Base-by-base conservation (phyloP, 129 eudicot species). In the Logfia minima region DNA sequence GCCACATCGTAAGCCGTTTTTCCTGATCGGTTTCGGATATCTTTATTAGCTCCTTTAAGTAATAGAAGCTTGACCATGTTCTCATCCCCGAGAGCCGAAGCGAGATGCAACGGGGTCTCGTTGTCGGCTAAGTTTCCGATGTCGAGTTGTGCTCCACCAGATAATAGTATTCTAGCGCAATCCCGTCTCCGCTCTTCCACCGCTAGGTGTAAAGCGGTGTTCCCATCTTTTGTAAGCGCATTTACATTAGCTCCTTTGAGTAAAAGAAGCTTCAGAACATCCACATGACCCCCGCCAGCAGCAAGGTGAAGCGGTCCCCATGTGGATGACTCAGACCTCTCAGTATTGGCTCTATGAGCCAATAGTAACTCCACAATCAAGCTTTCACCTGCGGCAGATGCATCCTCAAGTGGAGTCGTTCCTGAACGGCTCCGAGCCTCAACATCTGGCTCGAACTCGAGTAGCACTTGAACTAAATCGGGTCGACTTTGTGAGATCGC, bases 1-100 rank as follows among this genome's bases (percentile, higher is more conserved):
- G 97, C 97, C 9, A 91, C 76, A 32, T 88, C 97, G 6, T 91
- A 89, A 0, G 92, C 94, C 0, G 97, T 91, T 70, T 91, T 91
- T 0, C 97, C 89, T 0, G 39, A 61, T 18, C 68, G 66, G 86
- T 87, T 89, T 6, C 87, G 80, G n/a, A 92, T 82, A 66, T 87
- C 92, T 70, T 92, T 92, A 75, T 89, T 85, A 35, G 89, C 89
- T 8, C 97, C 97, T 52, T 87, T 92, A 70, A 80, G 89, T 17
- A 92, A 77, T 55, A 92, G 80, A 41, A 92, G 75, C 53, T 89
- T 89, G 43, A 92, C 88, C 90, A 92, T 87, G n/a, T 82, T 76
- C 19, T 87, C 97, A 16, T 89, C 92, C 0, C 95, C 97, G 0
- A 78, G 75, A n/a, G 85, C 63, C 17, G 97, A 86, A 10, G 97